These are phyloP conservation scores for Candida bentonensis DNA, from an alignment of 805 yeast species.

Conservation along the genomic window DNA sequence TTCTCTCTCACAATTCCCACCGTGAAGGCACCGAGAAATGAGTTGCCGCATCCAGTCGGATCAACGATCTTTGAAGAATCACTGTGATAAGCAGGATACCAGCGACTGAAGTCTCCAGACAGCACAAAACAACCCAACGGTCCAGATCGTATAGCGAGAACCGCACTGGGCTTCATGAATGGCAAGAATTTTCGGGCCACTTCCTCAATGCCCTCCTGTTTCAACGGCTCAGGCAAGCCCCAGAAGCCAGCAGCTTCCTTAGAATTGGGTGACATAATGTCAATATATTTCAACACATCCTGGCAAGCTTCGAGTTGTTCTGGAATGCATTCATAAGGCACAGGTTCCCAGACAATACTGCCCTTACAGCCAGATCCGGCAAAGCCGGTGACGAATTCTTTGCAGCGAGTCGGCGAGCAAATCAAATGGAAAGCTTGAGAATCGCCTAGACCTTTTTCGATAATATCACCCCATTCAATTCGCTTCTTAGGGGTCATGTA, in stretches of 20 bases:
- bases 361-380: slow-evolving; percentile 19
- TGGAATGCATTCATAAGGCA: slow-evolving; percentile 58
- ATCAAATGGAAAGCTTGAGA: slow-evolving; percentile 52
- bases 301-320: slow-evolving; percentile 30
- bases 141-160: slow-evolving; percentile 65
- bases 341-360: slow-evolving; percentile 70
- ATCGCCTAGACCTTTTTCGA: slow-evolving; percentile 23
- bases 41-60: slow-evolving; percentile 93
- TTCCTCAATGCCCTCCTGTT: slow-evolving; percentile 26
- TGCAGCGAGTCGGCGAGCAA: slow-evolving; percentile 54
- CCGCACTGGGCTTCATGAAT: slow-evolving; percentile 28
- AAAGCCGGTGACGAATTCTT: slow-evolving; percentile 29
- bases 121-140: slow-evolving; percentile 47
- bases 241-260: slow-evolving; percentile 64
- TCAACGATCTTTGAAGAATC: slow-evolving; percentile 44
- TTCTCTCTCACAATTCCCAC: slow-evolving; percentile 31
- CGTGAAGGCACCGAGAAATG: slow-evolving; percentile 72
- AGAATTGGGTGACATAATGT: slow-evolving; percentile 69
- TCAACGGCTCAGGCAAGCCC: slow-evolving; percentile 30
- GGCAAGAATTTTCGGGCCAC: slow-evolving; percentile 30
- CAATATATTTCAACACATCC: slow-evolving; percentile 30
- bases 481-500: slow-evolving; percentile 50
- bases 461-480: slow-evolving; percentile 42
- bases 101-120: slow-evolving; percentile 19
- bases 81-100: slow-evolving; percentile 68